phyloP scores from a whole-genome alignment of 306 rosid species.

The Citrullus colocynthis region DNA sequence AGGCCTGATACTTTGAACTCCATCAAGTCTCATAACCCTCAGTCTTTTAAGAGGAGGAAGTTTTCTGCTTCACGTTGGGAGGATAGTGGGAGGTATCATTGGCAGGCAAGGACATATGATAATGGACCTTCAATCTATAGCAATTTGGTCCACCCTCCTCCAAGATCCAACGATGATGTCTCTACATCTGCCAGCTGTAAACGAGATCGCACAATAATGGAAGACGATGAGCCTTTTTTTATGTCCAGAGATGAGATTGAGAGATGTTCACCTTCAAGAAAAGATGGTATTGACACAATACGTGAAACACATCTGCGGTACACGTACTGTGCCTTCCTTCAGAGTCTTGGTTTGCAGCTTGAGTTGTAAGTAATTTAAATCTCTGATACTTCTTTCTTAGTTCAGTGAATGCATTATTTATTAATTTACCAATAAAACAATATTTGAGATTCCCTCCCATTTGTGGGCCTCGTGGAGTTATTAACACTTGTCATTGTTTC shows the following conservation, averaged over 20 bases:
- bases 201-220: slow-evolving; percentile 44
- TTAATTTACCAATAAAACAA: not conserved
- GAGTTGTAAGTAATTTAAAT: slow-evolving; percentile 53
- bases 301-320: slow-evolving; percentile 89
- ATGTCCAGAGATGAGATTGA: slow-evolving; percentile 96
- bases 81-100: slow-evolving; percentile 41
- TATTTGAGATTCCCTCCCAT: not conserved
- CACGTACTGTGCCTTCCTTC: slow-evolving; percentile 88
- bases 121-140: slow-evolving; percentile 19
- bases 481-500: slow-evolving; percentile 8
- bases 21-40: slow-evolving; percentile 29
- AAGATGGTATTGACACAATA: slow-evolving; percentile 76
- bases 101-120: slow-evolving; percentile 29
- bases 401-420: not conserved
- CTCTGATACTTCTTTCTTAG: not conserved
- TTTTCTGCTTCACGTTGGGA: slow-evolving; percentile 49
- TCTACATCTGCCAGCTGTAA: slow-evolving; percentile 40
- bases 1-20: slow-evolving; percentile 20
- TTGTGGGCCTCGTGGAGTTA: not conserved
- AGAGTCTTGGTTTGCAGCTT: slow-evolving; percentile 75
- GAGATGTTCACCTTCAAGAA: slow-evolving; percentile 86
- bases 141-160: slow-evolving; percentile 24
- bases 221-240: slow-evolving; percentile 56
- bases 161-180: slow-evolving; percentile 34
- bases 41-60: slow-evolving; percentile 63